Conservation (phyloP, 2,329 filamentous ascomycete species). For the Pochonia chlamydosporia region DNA sequence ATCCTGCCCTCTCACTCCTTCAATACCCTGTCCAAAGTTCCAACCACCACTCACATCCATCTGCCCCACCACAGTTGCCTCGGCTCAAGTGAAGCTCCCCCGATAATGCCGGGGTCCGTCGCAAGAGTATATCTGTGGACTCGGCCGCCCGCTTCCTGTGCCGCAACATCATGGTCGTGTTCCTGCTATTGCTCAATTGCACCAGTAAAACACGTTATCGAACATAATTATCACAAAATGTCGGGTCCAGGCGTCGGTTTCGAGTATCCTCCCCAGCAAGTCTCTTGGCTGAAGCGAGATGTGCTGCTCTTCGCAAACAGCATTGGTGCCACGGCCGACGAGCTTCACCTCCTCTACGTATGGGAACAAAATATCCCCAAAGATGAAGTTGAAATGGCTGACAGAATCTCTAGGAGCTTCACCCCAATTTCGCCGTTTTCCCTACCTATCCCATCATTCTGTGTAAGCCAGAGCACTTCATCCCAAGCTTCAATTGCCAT, state of each 20-base stretch:
- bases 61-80: conserved; percentile 2
- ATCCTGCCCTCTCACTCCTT: no score
- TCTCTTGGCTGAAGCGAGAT: conserved; percentile 85
- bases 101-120: background rate
- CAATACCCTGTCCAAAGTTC: no score
- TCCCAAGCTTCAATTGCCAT: no score
- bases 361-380: background rate
- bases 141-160: background rate
- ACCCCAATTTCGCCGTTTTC: conserved; percentile 81
- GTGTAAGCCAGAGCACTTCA: conserved; percentile 40
- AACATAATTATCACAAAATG: conserved; percentile 16
- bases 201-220: background rate
- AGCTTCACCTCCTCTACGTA: conserved; percentile 91
- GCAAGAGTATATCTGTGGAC: background rate
- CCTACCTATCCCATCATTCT: conserved; percentile 83
- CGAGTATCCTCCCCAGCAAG: conserved; percentile 69
- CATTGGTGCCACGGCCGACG: conserved; percentile 78
- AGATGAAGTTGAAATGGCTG: background rate
- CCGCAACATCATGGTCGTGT: background rate
- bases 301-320: conserved; percentile 83
- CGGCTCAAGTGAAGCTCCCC: conserved; percentile 1
- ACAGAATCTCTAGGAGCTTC: conserved; percentile 59
- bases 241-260: conserved; percentile 61
- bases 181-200: no score
- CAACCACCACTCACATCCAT: no score